Conservation (phyloP, 2,329 filamentous ascomycete genomes). For the Fusarium marasasianum region DNA sequence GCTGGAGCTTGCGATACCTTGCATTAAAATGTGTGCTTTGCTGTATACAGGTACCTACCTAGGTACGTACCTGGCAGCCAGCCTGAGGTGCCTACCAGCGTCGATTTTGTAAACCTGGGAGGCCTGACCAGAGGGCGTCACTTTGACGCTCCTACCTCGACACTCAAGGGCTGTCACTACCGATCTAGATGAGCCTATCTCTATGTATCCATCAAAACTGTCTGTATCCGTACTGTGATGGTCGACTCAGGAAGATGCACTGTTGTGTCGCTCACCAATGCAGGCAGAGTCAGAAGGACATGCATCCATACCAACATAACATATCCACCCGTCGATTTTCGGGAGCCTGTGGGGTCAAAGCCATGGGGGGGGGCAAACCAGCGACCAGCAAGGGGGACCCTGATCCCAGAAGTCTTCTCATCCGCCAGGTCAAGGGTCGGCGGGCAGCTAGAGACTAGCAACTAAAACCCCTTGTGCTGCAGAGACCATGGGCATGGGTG, state of each 20-base stretch:
- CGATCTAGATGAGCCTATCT: slow-evolving; percentile 12
- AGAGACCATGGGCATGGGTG: slow-evolving; percentile 14
- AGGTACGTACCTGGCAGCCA: not conserved
- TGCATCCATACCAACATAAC: slow-evolving; percentile 17
- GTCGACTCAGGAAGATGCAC: not conserved
- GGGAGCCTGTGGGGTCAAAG: slow-evolving; percentile 36
- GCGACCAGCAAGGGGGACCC: slow-evolving; percentile 26
- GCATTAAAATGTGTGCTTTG: not conserved
- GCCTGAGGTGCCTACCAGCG: not conserved
- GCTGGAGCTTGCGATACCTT: slow-evolving; percentile 12
- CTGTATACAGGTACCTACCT: not conserved
- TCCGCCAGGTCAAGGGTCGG: slow-evolving; percentile 28
- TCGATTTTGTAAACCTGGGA: slow-evolving; percentile 1
- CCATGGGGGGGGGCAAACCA: slow-evolving; percentile 28
- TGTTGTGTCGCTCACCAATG: slow-evolving; percentile 1
- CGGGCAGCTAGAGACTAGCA: slow-evolving; percentile 21
- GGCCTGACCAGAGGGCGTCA: slow-evolving; percentile 17
- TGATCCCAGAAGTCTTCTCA: slow-evolving; percentile 29
- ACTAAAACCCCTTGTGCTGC: slow-evolving; percentile 18
- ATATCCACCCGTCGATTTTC: slow-evolving; percentile 30
- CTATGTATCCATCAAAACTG: not conserved
- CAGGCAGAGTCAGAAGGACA: slow-evolving; percentile 35
- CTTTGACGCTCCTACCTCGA: slow-evolving; percentile 9
- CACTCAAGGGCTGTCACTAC: slow-evolving; percentile 13
- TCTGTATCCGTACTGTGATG: not conserved